These are phyloP conservation scores for Capsaspora owczarzaki DNA, from an alignment of 78 protist species.

Conservation along the genomic window DNA sequence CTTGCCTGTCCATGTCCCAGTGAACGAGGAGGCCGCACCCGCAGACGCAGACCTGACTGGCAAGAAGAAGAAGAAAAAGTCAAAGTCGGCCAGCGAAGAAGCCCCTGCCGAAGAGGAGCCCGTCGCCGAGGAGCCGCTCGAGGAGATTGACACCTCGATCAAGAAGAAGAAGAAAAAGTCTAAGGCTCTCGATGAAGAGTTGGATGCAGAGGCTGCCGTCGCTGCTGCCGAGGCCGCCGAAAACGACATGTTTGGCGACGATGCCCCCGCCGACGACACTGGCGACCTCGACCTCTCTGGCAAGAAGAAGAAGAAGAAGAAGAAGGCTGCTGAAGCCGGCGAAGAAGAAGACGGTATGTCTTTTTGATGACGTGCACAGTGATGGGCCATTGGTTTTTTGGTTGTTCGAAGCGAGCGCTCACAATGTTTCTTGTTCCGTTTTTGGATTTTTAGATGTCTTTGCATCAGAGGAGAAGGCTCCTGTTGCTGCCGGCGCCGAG, in stretches of 20 bases:
- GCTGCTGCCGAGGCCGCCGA: background rate
- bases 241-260: background rate
- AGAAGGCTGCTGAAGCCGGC: background rate
- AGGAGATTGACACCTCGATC: background rate
- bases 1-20: background rate
- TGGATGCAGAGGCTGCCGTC: background rate
- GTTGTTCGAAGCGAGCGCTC: too few relatives aligned
- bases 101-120: background rate
- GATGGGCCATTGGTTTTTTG: background rate
- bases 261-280: background rate
- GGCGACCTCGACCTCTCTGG: background rate
- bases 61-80: slow-evolving; percentile 1
- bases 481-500: background rate
- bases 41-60: background rate
- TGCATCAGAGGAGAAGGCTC: background rate
- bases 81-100: background rate
- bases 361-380: background rate
- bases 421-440: background rate
- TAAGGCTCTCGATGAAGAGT: background rate
- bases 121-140: background rate
- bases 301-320: background rate
- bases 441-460: background rate
- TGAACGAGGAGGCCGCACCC: background rate
- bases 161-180: background rate
- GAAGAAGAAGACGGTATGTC: background rate